Base-by-base conservation (phyloP, 345 rosid species). In the Punica granatum region DNA sequence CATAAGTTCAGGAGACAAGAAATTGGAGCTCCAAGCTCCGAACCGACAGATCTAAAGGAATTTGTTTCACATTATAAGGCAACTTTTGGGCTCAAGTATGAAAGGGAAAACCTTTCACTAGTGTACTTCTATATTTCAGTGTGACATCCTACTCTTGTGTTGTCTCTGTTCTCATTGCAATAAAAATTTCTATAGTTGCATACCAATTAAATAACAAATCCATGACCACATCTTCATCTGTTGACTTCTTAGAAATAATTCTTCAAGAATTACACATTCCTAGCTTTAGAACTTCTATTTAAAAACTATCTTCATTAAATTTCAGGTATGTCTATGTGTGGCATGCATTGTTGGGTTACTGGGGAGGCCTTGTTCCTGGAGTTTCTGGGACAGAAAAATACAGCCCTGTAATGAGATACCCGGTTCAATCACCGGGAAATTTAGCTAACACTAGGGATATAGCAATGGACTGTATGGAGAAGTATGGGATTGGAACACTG, bases 341-440 rank as follows among this genome's bases (percentile, higher is more conserved):
- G 86, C 90, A 81, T 67, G 87, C 90, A 36, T 64, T 85, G 44
- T 25, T 81, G 67, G 90, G 90, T 30, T 83, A 81, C 66, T 81
- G 90, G 90, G 90, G 90, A 67, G 90, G 90, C 67, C 84, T 85
- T 56, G 77, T 31, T 75, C 90, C 83, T 15, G 68, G 82, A 72
- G 78, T 78, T 21, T 53, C 12, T 9, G 80, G 67, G 25, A 78
- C 77, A 21, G 72, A 71, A 72, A 73, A 62, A 48, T 81, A 85
- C 43, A 78, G 73, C 67, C 85, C 83, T 15, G 64, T 46, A 64
- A 42, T 85, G 65, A 77, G 66, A 64, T 72, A 74, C 63, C 85
- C 80, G 3, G 44, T 64, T 19, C 87, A 79, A 68, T 74, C 84
- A 21, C 86, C 80, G 7, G 87, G 79, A 53, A 81, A 69, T 66